Base-by-base conservation (phyloP, 108 stramenopile genomes). In the Chaetoceros muelleri region DNA sequence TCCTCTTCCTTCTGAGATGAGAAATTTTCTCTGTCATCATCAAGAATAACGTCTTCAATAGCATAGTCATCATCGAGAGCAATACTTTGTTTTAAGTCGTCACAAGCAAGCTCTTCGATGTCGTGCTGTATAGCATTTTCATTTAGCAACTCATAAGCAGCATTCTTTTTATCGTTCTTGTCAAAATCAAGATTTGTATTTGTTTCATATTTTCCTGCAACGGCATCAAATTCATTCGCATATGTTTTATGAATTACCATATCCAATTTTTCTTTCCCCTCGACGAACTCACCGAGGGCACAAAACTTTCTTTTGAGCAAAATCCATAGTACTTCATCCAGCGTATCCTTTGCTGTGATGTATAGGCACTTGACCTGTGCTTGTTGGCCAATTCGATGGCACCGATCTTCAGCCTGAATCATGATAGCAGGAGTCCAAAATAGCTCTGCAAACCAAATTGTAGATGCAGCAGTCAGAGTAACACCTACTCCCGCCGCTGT, bases 401-500 rank as follows among this genome's bases (percentile, higher is more conserved):
- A 87, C 3, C 94, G 78, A 74, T 95, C 93, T 75, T 98, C 98
- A 3, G 98, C 98, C 64, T 99, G 98, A 55, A 96, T 81, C 88
- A 99, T 87, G 46, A 96, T 68, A 10, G 89, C 94, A 1, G 96
- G 95, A 24, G 96, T 96, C 94, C 95, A 95, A 60, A 94, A 96
- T 17, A 99, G 75, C 65, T 99, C 98, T 24, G 95, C 86, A 59
- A 99, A 99, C 75, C 95, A 87, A 18, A 97, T 95, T 21, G 87
- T 88, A 28, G 84, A 89, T n/a, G 96, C 87, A 2, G 96, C 96
- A 17, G 98, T 99, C 30, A 99, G 70, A 16, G 98, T 99, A 16
- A 99, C 84, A 48, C 93, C 98, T 3, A 95, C 89, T 8, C 98
- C 98, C 1, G 96, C 96, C 18, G 98, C 96, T 26, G 96, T 98